Evolutionary conservation across 768 basidiomycete genomes (phyloP).

Genomic region (Glaciozyma antarctica): DNA sequence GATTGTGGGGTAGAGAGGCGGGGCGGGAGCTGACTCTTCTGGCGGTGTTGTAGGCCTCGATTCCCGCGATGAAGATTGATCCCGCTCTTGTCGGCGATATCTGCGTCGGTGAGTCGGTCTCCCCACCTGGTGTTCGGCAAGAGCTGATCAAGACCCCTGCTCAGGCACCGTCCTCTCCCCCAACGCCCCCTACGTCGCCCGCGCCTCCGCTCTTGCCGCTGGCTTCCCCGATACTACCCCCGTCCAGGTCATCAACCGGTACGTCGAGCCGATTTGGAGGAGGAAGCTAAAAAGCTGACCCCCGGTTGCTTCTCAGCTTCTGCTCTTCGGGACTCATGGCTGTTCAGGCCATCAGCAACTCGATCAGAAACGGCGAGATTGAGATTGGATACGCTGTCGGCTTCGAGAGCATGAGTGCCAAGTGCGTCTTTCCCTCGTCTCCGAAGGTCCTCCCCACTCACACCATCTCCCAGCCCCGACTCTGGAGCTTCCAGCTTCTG

Average conservation of each 20-base stretch:
- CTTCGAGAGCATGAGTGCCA: slow-evolving; percentile 77
- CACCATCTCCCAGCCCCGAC: slow-evolving; percentile 54
- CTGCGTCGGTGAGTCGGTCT: slow-evolving; percentile 36
- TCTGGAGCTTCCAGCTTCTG: slow-evolving; percentile 54
- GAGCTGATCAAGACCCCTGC: not conserved
- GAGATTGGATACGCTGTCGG: slow-evolving; percentile 80
- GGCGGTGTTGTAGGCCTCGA: slow-evolving; percentile 7
- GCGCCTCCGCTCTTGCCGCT: slow-evolving; percentile 77
- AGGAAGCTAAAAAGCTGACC: not conserved
- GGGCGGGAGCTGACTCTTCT: not conserved
- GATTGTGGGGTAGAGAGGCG: not conserved
- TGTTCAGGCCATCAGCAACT: slow-evolving; percentile 69
- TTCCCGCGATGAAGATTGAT: slow-evolving; percentile 45
- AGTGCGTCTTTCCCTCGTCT: slow-evolving; percentile 26
- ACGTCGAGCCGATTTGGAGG: not conserved
- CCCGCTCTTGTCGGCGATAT: slow-evolving; percentile 76
- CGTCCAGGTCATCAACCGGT: slow-evolving; percentile 71
- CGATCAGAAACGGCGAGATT: slow-evolving; percentile 69
- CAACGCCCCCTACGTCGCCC: slow-evolving; percentile 67
- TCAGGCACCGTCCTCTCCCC: slow-evolving; percentile 74
- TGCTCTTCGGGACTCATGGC: slow-evolving; percentile 81
- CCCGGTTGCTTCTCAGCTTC: slow-evolving; percentile 41
- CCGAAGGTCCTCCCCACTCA: not conserved
- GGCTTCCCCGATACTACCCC: slow-evolving; percentile 65
- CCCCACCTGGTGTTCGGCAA: no score